Evolutionary conservation across 768 basidiomycete species (phyloP).

Genomic region (Tricholoma matsutake): DNA sequence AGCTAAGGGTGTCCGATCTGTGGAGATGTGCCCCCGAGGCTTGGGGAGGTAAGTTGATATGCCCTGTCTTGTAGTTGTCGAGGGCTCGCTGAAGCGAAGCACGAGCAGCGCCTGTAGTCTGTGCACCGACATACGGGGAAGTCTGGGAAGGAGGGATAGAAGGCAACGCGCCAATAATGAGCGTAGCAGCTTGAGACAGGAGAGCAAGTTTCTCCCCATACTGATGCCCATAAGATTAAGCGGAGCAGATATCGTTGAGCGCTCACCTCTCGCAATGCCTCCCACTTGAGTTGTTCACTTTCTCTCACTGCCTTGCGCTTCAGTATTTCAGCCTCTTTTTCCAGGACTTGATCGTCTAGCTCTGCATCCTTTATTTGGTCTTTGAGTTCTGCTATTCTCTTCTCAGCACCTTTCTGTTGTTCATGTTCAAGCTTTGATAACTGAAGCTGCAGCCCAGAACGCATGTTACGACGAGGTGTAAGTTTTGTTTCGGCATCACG

Average conservation of each 20-base stretch:
- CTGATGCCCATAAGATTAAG: constrained; percentile 32
- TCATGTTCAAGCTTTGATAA: constrained; percentile 65
- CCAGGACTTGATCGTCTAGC: constrained; percentile 57
- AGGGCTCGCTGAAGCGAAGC: constrained; percentile 76
- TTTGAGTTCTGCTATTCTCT: constrained; percentile 65
- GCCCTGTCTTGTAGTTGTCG: constrained; percentile 73
- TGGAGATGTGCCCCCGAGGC: constrained; percentile 51
- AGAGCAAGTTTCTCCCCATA: constrained; percentile 80
- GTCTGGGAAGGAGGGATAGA: constrained; percentile 56
- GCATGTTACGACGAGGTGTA: constrained; percentile 58
- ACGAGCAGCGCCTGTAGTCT: constrained; percentile 64
- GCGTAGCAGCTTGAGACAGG: constrained; percentile 65
- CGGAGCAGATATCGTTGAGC: background rate
- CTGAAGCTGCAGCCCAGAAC: constrained; percentile 55
- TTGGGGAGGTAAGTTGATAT: constrained; percentile 49
- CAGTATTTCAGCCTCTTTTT: constrained; percentile 67
- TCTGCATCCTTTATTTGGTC: constrained; percentile 67
- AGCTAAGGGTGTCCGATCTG: constrained; percentile 74
- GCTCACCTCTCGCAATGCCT: constrained; percentile 73
- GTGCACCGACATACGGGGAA: constrained; percentile 58
- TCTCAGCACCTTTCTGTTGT: constrained; percentile 60
- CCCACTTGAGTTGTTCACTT: constrained; percentile 77
- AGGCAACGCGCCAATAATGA: constrained; percentile 62
- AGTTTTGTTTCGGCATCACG: constrained; percentile 67
- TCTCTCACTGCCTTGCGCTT: constrained; percentile 75